phyloP scores from a whole-genome alignment of 305 asterid species.

The Lippia alba region DNA sequence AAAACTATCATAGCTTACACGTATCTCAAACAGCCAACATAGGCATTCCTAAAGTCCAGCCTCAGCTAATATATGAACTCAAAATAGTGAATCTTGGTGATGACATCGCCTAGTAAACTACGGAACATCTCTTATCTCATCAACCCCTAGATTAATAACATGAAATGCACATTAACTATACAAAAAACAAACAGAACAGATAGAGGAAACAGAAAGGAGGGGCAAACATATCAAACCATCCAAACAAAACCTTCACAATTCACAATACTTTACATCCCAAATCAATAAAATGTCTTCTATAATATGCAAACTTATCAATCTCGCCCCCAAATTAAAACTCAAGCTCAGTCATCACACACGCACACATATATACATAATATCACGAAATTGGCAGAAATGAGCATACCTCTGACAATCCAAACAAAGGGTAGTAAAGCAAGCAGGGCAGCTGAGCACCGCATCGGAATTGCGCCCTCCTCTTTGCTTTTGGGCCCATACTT shows the following conservation, averaged over 20 bases:
- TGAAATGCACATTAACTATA: not conserved
- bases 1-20: not conserved
- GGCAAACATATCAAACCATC: too few relatives aligned
- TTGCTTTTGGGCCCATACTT: conserved; percentile 73
- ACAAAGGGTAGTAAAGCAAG: conserved; percentile 91
- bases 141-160: not conserved
- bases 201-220: too few relatives aligned
- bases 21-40: not conserved
- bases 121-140: not conserved
- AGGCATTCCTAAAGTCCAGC: not conserved
- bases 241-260: too few relatives aligned
- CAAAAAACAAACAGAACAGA: too few relatives aligned
- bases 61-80: not conserved
- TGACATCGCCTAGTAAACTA: not conserved
- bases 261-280: too few relatives aligned
- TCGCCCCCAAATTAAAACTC: not conserved
- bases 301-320: not conserved
- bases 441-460: conserved; percentile 92
- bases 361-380: not conserved
- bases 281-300: too few relatives aligned
- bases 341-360: not conserved
- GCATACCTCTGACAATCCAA: conserved; percentile 82
- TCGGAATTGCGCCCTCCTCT: conserved; percentile 70
- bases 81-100: not conserved
- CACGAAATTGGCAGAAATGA: not conserved